These are phyloP conservation scores for Hydnum rufescens DNA, from an alignment of 768 basidiomycete genomes.

Conservation along the genomic window DNA sequence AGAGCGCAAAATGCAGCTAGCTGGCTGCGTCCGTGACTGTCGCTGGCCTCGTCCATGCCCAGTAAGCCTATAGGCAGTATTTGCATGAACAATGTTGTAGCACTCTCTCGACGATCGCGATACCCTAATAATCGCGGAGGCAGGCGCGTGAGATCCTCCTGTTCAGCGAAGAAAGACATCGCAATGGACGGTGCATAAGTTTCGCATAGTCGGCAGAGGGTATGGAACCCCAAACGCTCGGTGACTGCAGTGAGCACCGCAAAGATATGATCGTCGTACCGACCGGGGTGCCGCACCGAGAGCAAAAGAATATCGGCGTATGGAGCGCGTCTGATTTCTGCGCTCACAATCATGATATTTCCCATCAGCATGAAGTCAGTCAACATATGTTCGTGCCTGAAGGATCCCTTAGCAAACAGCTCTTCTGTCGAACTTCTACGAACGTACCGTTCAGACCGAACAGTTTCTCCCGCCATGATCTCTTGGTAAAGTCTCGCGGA, in stretches of 20 bases:
- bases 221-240: conserved; percentile 40
- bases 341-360: conserved; percentile 63
- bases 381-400: conserved; percentile 54
- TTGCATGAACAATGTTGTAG: conserved; percentile 24
- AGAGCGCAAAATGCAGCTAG: not conserved
- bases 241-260: conserved; percentile 43
- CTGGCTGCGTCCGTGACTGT: not conserved
- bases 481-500: no score
- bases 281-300: conserved; percentile 17
- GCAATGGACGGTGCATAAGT: conserved; percentile 63
- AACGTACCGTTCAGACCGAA: no score
- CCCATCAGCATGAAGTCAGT: conserved; percentile 51
- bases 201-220: conserved; percentile 46
- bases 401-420: no score
- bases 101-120: conserved; percentile 40
- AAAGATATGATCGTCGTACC: conserved; percentile 21
- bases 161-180: conserved; percentile 36
- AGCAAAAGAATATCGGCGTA: conserved; percentile 73
- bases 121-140: conserved; percentile 65
- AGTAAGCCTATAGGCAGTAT: not conserved
- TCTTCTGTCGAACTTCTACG: no score
- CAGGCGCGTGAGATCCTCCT: conserved; percentile 33
- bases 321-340: conserved; percentile 54
- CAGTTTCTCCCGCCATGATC: no score
- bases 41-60: not conserved